phyloP scores from a whole-genome alignment of 768 basidiomycete species.

The Podaxis sp. region DNA sequence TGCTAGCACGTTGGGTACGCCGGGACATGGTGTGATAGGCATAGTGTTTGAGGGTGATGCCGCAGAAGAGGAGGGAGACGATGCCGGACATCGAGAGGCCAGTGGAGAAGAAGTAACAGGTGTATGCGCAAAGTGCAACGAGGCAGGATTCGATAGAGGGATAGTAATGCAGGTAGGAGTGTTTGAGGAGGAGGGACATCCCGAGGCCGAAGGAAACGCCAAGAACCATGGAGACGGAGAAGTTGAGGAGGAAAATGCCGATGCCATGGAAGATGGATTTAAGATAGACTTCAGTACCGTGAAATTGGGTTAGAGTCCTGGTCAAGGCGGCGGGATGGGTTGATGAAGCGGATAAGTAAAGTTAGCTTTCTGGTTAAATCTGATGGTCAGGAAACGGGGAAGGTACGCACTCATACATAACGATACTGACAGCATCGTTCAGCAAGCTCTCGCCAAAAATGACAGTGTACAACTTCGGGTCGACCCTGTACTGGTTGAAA shows the following conservation, averaged over 20 bases:
- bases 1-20: constrained; percentile 89
- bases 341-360: background rate
- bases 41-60: constrained; percentile 98
- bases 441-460: constrained; percentile 97
- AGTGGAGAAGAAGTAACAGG: constrained; percentile 99
- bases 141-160: constrained; percentile 98
- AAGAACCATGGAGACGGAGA: constrained; percentile 91
- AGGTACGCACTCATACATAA: constrained; percentile 95
- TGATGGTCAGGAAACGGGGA: background rate
- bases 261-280: constrained; percentile 92
- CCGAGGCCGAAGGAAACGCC: constrained; percentile 89
- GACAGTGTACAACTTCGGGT: constrained; percentile 94
- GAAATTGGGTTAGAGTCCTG: constrained; percentile 91
- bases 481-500: constrained; percentile 98
- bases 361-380: background rate
- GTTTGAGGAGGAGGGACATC: constrained; percentile 92
- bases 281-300: constrained; percentile 83
- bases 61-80: constrained; percentile 96
- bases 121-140: constrained; percentile 92
- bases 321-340: background rate
- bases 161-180: constrained; percentile 82
- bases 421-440: constrained; percentile 99
- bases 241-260: constrained; percentile 96
- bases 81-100: constrained; percentile 94
- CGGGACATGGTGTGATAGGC: constrained; percentile 99